phyloP scores from a whole-genome alignment of 345 rosid genomes.

The Euphorbia peplus region DNA sequence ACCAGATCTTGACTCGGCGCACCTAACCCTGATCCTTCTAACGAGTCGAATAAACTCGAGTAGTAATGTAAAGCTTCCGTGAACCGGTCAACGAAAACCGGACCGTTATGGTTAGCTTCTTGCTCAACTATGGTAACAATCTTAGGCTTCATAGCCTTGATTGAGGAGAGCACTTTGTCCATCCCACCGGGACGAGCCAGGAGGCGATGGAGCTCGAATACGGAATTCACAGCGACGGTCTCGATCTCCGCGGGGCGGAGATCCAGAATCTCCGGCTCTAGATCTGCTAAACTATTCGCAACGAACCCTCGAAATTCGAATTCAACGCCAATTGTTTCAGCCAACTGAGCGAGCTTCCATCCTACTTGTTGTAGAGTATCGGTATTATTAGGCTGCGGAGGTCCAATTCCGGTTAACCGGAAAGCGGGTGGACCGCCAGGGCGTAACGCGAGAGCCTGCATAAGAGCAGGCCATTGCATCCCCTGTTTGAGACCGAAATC shows the following conservation, averaged over 20 bases:
- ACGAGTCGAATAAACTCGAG: constrained; percentile 75
- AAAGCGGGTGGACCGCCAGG: constrained; percentile 77
- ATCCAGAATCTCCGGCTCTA: constrained; percentile 67
- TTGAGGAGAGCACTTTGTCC: constrained; percentile 55
- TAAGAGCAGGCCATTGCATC: constrained; percentile 84
- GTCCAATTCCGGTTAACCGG: constrained; percentile 79
- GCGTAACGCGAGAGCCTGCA: constrained; percentile 74
- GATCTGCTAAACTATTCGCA: constrained; percentile 71
- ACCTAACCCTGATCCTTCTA: constrained; percentile 50
- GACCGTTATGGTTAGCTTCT: constrained; percentile 75
- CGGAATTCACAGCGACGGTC: constrained; percentile 76
- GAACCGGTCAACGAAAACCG: constrained; percentile 77
- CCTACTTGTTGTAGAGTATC: constrained; percentile 75
- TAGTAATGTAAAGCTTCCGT: constrained; percentile 80
- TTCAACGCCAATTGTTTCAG: constrained; percentile 58
- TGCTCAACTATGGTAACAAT: constrained; percentile 82
- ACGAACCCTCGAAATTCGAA: constrained; percentile 80
- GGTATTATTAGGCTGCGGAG: constrained; percentile 55
- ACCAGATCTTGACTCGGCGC: constrained; percentile 42
- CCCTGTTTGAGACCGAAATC: constrained; percentile 75
- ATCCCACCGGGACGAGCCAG: constrained; percentile 60
- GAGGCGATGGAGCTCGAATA: constrained; percentile 71
- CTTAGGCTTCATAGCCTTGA: constrained; percentile 60
- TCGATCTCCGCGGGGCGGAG: constrained; percentile 55
- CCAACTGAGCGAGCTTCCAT: constrained; percentile 67